Evolutionary conservation across 768 basidiomycete species (phyloP), one percentile per base, ranked within the genome.

Genomic region (Neoboletus subvelutipes): DNA sequence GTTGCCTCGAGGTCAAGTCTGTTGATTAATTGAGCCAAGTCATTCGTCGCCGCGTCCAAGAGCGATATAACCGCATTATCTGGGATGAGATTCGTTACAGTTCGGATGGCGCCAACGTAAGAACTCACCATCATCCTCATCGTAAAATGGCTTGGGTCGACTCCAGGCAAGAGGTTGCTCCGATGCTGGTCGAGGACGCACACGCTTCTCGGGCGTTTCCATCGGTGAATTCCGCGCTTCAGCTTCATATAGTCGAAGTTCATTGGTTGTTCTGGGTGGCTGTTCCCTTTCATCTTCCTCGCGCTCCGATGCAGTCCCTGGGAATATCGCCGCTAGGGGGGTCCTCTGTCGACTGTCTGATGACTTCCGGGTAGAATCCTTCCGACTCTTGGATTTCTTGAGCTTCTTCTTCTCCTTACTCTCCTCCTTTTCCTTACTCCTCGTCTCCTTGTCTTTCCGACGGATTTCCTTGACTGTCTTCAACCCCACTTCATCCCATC

Each of bases 1-100:
- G 91, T 92, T 5, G 88, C 88, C 66, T 90, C 84, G 4, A 93
- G 76, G 61, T 92, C 88, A n/a, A 93, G 77, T n/a, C 81, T 80
- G 59, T 86, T 88, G 68, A 93, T 89, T 4, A 93, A 75, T 54
- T 83, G 82, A 0, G 87, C 90, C 4, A 93, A 79, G 41, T 92
- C 90, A 50, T 89, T 83, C 1, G 90, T 92, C 0, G 88, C 90
- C 0, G 88, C 88, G 59, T 87, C 87, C n/a, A 92, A 74, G 31
- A 90, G 79, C 0, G 85, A 88, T 1, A 90, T 65, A 15, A 83
- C 82, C 58, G 80, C 89, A 81, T 59, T 57, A 5, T 73, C 64
- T 73, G 45, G 2, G 18, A 34, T n/a, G 9, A 49, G 0, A 7
- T 59, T 1, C 65, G 47, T n/a, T 13, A 45, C 3, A 8, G 12